These are phyloP conservation scores for Penicillium ucsense DNA, from an alignment of 495 filamentous ascomycete genomes.

Conservation along the genomic window DNA sequence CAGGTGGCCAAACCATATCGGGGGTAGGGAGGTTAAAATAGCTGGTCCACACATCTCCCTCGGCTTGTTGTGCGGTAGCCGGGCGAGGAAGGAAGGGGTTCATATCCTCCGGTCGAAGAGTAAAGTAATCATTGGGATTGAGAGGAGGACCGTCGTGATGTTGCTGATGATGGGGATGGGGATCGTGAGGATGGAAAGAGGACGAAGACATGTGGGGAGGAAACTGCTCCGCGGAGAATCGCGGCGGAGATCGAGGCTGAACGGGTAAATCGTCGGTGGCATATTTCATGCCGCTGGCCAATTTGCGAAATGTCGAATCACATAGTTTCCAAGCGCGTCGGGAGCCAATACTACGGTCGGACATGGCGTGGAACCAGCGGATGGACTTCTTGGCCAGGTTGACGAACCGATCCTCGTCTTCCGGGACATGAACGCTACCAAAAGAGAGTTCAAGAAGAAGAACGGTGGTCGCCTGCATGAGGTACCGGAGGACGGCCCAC, in stretches of 20 bases:
- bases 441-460: constrained; percentile 55
- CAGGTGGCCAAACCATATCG: constrained; percentile 4
- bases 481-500: constrained; percentile 55
- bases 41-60: constrained; percentile 6
- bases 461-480: constrained; percentile 53
- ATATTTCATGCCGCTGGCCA: constrained; percentile 26
- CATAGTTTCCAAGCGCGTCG: constrained; percentile 42
- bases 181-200: not conserved
- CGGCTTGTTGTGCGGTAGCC: not conserved
- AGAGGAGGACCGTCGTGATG: not conserved
- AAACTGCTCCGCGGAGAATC: not conserved
- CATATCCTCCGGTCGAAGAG: constrained; percentile 5
- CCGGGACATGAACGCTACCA: constrained; percentile 41
- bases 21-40: constrained; percentile 12
- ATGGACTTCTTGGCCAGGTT: constrained; percentile 43
- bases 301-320: constrained; percentile 13
- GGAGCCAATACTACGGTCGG: constrained; percentile 39
- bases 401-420: constrained; percentile 37
- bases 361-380: constrained; percentile 47
- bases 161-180: too few species aligned
- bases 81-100: constrained; percentile 4
- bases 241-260: constrained; percentile 7
- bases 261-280: constrained; percentile 25
- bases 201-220: not conserved
- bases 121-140: constrained; percentile 7